These are phyloP conservation scores for Vanrija humicola DNA, from an alignment of 1,284 basidiomycete genomes.

Conservation along the genomic window DNA sequence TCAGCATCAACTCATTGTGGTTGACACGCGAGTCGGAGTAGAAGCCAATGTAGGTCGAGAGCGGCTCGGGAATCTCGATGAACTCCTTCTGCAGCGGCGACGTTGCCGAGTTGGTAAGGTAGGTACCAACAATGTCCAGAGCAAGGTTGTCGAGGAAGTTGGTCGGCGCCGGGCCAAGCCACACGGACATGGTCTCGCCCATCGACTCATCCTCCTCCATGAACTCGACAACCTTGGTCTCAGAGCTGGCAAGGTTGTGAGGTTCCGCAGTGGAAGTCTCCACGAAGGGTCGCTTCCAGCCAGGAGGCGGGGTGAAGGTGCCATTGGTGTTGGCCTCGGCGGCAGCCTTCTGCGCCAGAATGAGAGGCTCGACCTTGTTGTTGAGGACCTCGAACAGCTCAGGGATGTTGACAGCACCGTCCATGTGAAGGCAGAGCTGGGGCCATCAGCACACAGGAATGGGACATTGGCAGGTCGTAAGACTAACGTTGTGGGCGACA, in stretches of 20 bases:
- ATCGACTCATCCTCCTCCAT: constrained; percentile 97
- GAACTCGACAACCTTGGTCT: constrained; percentile 71
- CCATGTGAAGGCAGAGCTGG: constrained; percentile 50
- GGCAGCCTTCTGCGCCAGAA: constrained; percentile 54
- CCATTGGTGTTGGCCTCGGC: not conserved
- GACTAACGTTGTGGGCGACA: constrained; percentile 86
- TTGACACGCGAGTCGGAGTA: constrained; percentile 73
- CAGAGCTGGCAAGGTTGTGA: constrained; percentile 56
- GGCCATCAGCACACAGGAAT: constrained; percentile 55
- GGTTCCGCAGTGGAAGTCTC: constrained; percentile 74
- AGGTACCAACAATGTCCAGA: constrained; percentile 77
- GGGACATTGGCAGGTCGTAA: not conserved
- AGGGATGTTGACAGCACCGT: constrained; percentile 53
- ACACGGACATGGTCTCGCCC: constrained; percentile 78
- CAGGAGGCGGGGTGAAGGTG: constrained; percentile 59
- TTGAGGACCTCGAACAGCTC: constrained; percentile 67
- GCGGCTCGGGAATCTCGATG: constrained; percentile 84
- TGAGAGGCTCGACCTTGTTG: constrained; percentile 72
- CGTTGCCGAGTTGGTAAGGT: constrained; percentile 83
- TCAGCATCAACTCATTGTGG: constrained; percentile 68
- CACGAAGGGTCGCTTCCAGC: constrained; percentile 92
- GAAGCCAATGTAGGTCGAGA: constrained; percentile 84
- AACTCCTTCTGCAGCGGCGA: constrained; percentile 91
- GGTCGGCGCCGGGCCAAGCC: constrained; percentile 71
- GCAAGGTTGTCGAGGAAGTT: constrained; percentile 77